Evolutionary conservation across 2,329 filamentous ascomycete genomes (phyloP).

Genomic region (Ophiostoma sp.): DNA sequence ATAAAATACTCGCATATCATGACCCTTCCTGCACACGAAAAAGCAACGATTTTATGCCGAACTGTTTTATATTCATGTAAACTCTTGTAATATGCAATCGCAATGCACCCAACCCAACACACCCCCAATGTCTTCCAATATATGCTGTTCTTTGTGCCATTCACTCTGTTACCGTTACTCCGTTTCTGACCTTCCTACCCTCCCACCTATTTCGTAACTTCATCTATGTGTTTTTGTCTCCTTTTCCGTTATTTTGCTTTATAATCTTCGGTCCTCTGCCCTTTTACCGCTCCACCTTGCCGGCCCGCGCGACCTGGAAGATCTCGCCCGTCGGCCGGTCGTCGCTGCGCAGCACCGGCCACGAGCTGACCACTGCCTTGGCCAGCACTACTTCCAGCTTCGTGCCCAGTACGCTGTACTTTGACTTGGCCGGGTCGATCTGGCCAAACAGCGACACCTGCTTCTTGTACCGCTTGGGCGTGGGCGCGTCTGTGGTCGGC

Average conservation of each 20-base stretch:
- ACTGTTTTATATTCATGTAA: neutral
- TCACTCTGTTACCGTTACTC: neutral
- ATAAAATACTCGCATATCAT: neutral
- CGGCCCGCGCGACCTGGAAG: constrained; percentile 83
- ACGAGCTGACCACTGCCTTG: constrained; percentile 73
- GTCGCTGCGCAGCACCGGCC: constrained; percentile 81
- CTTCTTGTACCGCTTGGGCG: constrained; percentile 71
- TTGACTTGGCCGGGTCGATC: constrained; percentile 74
- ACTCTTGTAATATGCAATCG: neutral
- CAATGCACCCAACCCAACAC: neutral
- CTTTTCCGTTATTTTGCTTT: neutral
- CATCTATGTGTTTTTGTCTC: neutral
- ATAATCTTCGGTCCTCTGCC: neutral
- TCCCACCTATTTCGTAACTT: neutral
- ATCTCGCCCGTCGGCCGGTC: constrained; percentile 72
- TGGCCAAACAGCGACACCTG: constrained; percentile 72
- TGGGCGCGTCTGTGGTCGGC: constrained; percentile 72
- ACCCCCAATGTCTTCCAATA: neutral
- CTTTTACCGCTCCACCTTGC: constrained; percentile 39
- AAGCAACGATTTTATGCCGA: neutral
- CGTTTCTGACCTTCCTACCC: neutral
- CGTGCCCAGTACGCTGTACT: constrained; percentile 80
- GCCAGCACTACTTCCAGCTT: constrained; percentile 80
- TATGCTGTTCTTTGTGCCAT: neutral
- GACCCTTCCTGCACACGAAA: neutral